Conservation (phyloP, 1,139 yeast genomes). For the Candida sanyaensis region DNA sequence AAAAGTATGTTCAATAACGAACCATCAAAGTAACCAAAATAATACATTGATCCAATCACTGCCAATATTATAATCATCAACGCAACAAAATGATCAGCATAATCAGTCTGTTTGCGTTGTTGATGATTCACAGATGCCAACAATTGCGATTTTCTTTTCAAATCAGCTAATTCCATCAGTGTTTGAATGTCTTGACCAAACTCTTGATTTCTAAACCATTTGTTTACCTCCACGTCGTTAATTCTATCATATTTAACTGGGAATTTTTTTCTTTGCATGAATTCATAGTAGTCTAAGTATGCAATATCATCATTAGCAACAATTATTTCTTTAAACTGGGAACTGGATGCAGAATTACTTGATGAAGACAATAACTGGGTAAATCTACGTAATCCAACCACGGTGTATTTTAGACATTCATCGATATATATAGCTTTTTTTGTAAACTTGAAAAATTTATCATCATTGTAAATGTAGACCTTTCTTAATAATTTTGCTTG, state of each 20-base stretch:
- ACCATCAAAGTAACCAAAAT: neutral
- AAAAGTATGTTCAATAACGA: neutral
- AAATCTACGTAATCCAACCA: neutral
- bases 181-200: neutral
- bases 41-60: neutral
- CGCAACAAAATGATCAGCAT: constrained; percentile 1
- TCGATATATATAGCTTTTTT: constrained; percentile 2
- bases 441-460: constrained; percentile 14
- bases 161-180: neutral
- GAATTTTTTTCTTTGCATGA: neutral
- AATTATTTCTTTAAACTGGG: neutral
- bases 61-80: neutral
- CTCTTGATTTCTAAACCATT: neutral
- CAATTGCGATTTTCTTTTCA: constrained; percentile 1
- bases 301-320: constrained; percentile 4
- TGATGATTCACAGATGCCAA: neutral
- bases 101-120: neutral
- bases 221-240: neutral
- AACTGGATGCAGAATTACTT: neutral
- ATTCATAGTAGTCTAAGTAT: constrained; percentile 1
- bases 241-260: constrained; percentile 3
- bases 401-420: neutral
- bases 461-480: constrained; percentile 9
- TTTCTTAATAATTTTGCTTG: neutral
- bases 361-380: neutral